These are phyloP conservation scores for Biscutella laevigata DNA, from an alignment of 441 rosid genomes.

Conservation along the genomic window DNA sequence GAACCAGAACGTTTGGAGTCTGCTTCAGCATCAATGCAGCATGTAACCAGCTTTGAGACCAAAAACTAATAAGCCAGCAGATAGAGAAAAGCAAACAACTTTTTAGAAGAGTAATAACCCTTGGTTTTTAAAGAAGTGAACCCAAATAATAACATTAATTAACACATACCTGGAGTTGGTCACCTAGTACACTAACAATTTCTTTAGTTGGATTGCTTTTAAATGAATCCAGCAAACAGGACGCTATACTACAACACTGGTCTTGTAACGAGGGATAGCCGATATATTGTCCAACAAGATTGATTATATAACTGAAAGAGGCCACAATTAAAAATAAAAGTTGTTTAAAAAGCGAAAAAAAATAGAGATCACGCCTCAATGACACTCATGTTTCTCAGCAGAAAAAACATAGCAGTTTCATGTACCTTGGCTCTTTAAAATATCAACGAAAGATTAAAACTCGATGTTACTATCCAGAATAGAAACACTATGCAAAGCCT, in stretches of 20 bases:
- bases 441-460: conserved; percentile 8
- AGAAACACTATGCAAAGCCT: conserved; percentile 7
- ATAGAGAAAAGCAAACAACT: conserved; percentile 4
- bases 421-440: conserved; percentile 3
- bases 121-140: background rate
- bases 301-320: conserved; percentile 71
- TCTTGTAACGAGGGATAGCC: conserved; percentile 64
- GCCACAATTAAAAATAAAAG: conserved; percentile 20
- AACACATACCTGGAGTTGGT: conserved; percentile 79
- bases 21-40: conserved; percentile 53
- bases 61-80: conserved; percentile 49
- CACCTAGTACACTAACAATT: conserved; percentile 66
- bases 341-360: background rate
- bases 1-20: conserved; percentile 37
- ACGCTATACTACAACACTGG: conserved; percentile 76
- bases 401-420: conserved; percentile 3
- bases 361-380: no score
- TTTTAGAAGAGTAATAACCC: background rate
- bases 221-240: conserved; percentile 51
- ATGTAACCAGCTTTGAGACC: conserved; percentile 87
- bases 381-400: background rate
- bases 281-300: conserved; percentile 79
- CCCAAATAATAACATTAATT: conserved; percentile 12
- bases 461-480: conserved; percentile 4
- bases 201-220: conserved; percentile 58